Evolutionary conservation across 2,329 filamentous ascomycete genomes (phyloP).

Genomic region (Trichoderma koningii): DNA sequence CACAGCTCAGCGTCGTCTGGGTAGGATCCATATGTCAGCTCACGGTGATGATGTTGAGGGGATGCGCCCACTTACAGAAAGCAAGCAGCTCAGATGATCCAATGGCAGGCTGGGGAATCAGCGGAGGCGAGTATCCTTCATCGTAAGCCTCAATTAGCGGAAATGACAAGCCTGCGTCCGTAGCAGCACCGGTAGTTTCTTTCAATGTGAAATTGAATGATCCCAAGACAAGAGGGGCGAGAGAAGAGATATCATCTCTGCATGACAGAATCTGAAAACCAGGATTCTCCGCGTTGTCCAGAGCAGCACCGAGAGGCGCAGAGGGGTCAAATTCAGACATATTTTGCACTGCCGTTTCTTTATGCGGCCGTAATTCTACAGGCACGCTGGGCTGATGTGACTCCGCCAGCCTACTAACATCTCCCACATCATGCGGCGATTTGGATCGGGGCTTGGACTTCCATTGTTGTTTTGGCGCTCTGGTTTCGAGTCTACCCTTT

Average conservation of each 20-base stretch:
- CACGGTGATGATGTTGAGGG: too few relatives aligned
- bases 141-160: background rate
- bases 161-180: background rate
- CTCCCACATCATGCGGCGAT: too few relatives aligned
- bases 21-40: background rate
- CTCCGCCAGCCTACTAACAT: too few relatives aligned
- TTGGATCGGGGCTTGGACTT: too few relatives aligned
- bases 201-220: background rate
- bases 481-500: background rate
- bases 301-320: background rate
- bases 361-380: background rate
- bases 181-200: background rate
- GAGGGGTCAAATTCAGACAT: background rate
- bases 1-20: slow-evolving; percentile 24
- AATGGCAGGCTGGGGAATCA: background rate
- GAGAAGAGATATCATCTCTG: background rate
- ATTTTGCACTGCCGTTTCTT: background rate
- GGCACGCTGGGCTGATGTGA: background rate
- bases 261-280: background rate
- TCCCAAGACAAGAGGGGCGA: background rate
- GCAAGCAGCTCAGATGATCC: slow-evolving; percentile 14
- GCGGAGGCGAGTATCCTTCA: background rate
- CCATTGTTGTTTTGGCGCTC: background rate
- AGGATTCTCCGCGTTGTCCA: background rate
- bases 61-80: slow-evolving; percentile 9